These are phyloP conservation scores for Casaregolazyma suthepensis DNA, from an alignment of 1,139 yeast species.

Conservation along the genomic window DNA sequence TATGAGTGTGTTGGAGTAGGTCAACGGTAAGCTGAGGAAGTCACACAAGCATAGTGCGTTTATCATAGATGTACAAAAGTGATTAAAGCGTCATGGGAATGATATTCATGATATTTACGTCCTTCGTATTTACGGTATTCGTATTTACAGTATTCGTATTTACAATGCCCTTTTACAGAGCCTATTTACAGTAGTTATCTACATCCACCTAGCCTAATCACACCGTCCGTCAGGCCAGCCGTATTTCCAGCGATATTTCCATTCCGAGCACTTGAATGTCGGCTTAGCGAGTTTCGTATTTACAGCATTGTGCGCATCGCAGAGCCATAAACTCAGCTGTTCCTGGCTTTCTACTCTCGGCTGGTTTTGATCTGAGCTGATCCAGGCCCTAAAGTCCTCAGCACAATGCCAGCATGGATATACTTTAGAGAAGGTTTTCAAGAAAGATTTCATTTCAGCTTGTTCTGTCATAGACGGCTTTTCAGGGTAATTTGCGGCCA, in stretches of 20 bases:
- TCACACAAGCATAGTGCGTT: neutral
- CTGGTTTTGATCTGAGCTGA: constrained; percentile 44
- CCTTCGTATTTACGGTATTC: too few species aligned
- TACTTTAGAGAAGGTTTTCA: constrained; percentile 65
- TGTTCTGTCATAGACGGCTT: constrained; percentile 58
- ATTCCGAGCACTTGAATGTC: constrained; percentile 73
- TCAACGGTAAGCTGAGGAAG: neutral
- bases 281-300: constrained; percentile 81
- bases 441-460: constrained; percentile 62
- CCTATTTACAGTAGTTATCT: neutral
- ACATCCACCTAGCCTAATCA: constrained; percentile 13
- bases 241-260: constrained; percentile 87
- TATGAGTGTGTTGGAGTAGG: constrained; percentile 38
- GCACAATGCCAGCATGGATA: constrained; percentile 98
- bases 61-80: neutral
- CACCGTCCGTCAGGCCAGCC: constrained; percentile 34
- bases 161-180: too few species aligned
- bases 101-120: too few species aligned
- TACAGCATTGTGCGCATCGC: constrained; percentile 91
- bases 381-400: constrained; percentile 66
- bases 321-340: constrained; percentile 82
- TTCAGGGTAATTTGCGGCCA: constrained; percentile 86
- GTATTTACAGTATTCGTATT: too few species aligned
- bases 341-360: constrained; percentile 70
- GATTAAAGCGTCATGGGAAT: too few species aligned